phyloP scores from a whole-genome alignment of 75 land plant species.

The Pinus taeda region DNA sequence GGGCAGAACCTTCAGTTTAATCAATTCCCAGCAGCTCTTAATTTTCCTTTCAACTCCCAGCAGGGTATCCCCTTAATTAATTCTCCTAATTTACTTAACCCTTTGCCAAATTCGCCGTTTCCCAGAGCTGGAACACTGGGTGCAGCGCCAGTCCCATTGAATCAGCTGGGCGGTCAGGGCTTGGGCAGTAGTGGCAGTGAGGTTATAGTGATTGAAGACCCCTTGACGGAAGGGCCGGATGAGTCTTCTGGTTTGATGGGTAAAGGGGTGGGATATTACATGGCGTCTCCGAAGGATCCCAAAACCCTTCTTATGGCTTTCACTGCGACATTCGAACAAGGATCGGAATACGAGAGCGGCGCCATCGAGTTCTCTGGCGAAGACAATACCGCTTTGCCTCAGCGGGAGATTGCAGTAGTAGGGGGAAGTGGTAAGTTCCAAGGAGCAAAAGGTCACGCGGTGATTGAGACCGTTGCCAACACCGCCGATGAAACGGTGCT shows the following conservation, averaged over 20 bases:
- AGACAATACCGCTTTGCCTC: background rate
- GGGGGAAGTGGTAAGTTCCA: constrained; percentile 5
- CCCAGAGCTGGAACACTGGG: too few relatives aligned
- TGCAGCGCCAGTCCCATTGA: too few relatives aligned
- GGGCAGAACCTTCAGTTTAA: too few relatives aligned
- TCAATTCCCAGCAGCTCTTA: too few relatives aligned
- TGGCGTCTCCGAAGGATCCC: background rate
- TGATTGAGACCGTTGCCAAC: background rate
- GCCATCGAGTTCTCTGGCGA: background rate
- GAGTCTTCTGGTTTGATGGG: background rate
- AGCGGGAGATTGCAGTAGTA: constrained; percentile 3
- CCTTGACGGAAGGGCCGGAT: constrained; percentile 9
- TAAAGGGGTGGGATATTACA: constrained; percentile 3
- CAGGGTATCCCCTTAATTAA: too few relatives aligned
- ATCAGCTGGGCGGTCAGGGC: too few relatives aligned
- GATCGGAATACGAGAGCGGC: background rate
- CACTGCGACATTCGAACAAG: background rate
- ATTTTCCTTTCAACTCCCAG: too few relatives aligned
- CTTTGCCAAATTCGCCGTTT: too few relatives aligned
- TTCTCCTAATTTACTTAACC: too few relatives aligned
- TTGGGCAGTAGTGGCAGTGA: background rate
- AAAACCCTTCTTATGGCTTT: background rate
- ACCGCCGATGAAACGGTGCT: too few relatives aligned
- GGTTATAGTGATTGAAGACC: constrained; percentile 7
- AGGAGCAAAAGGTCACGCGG: background rate